Percentiles rank a stretch among this genome's conserved stretches.
Evolutionary conservation across 805 yeast genomes (phyloP).

Genomic region (Hanseniaspora nectarophila): DNA sequence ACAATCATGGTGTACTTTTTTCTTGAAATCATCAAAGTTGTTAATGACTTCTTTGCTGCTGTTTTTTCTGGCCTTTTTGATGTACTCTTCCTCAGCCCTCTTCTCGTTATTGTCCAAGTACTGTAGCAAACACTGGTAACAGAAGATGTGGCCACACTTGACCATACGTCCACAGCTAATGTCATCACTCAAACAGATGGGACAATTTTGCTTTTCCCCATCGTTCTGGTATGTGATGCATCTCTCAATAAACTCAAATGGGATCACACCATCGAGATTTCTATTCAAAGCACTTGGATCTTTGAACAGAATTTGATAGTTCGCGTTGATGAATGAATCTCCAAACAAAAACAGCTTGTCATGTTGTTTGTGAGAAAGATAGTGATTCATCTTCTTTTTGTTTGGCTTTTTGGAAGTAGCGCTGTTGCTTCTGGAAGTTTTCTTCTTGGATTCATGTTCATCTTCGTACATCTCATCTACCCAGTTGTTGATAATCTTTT

Average conservation of each 20-base stretch:
- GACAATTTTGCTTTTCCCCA: constrained; percentile 63
- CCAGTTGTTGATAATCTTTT: constrained; percentile 3
- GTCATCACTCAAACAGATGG: constrained; percentile 76
- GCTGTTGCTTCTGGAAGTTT: constrained; percentile 6
- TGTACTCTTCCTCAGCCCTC: constrained; percentile 21
- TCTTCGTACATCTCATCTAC: constrained; percentile 3
- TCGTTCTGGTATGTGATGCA: constrained; percentile 27
- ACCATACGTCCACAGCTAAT: constrained; percentile 92
- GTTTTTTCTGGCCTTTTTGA: neutral
- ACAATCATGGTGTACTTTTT: constrained; percentile 53
- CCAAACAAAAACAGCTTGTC: constrained; percentile 41
- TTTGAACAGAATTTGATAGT: constrained; percentile 73
- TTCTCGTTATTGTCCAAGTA: constrained; percentile 45
- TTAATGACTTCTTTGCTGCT: constrained; percentile 7
- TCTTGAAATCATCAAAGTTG: constrained; percentile 7
- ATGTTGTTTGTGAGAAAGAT: neutral
- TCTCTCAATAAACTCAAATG: constrained; percentile 34
- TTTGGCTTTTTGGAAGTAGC: neutral
- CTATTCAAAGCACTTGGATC: constrained; percentile 46
- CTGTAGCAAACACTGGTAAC: constrained; percentile 68
- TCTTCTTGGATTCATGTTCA: constrained; percentile 30
- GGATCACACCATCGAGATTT: constrained; percentile 51
- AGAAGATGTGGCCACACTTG: constrained; percentile 85
- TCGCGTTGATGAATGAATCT: constrained; percentile 64
- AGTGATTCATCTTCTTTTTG: neutral